Percentiles rank a stretch among this genome's conserved stretches.
Evolutionary conservation across 768 basidiomycete genomes (phyloP).

Genomic region (Strobilomyces confusus): DNA sequence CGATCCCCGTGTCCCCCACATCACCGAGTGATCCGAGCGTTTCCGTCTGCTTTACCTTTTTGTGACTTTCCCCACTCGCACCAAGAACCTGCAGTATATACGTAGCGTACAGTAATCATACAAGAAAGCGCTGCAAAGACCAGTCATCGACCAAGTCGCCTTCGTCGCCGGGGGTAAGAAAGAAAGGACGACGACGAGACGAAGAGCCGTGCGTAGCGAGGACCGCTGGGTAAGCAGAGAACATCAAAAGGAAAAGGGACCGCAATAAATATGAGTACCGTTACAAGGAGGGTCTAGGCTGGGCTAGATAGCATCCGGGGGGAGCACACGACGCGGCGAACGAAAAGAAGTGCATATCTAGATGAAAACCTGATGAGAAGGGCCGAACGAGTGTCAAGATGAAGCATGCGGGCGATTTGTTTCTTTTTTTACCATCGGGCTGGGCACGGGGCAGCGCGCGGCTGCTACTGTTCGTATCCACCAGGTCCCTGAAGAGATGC

Average conservation of each 20-base stretch:
- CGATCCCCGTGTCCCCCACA: not conserved
- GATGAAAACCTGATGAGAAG: conserved; percentile 17
- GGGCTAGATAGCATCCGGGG: conserved; percentile 29
- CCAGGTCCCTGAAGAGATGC: conserved; percentile 64
- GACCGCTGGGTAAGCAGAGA: not conserved
- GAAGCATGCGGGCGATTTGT: conserved; percentile 19
- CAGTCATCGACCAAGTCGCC: conserved; percentile 5
- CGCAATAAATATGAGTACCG: conserved; percentile 26
- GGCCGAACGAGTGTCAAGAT: conserved; percentile 17
- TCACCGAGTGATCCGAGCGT: not conserved
- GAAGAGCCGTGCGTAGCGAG: not conserved
- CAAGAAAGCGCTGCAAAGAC: conserved; percentile 10
- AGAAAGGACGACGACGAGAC: not conserved
- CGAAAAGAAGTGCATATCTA: conserved; percentile 28
- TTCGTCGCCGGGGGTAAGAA: not conserved
- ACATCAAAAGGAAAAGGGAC: not conserved
- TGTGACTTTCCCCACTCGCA: not conserved
- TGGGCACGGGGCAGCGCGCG: not conserved
- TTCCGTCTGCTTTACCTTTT: not conserved
- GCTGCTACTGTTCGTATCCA: conserved; percentile 40
- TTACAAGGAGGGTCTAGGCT: conserved; percentile 31
- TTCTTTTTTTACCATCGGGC: conserved; percentile 9
- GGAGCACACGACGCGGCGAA: not conserved
- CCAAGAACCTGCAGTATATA: conserved; percentile 13
- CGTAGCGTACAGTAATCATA: conserved; percentile 28